Evolutionary conservation across 805 yeast species (phyloP).

Genomic region (Nadsonia fulvescens): DNA sequence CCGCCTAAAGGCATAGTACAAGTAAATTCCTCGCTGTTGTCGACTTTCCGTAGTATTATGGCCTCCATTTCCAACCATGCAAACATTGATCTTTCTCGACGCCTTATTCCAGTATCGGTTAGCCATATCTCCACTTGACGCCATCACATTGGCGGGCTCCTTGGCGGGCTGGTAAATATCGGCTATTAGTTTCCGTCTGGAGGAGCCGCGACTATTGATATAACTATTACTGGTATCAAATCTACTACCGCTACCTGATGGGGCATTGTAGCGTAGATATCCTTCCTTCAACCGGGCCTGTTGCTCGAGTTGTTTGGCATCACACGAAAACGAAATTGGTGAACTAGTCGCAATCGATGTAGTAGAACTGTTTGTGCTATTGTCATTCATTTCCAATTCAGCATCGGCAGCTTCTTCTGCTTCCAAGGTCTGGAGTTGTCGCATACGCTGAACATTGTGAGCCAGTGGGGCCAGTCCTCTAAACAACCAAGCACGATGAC

Average conservation of each 20-base stretch:
- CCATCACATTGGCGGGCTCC: constrained; percentile 5
- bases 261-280: no score
- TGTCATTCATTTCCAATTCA: constrained; percentile 5
- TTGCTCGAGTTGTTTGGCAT: constrained; percentile 1
- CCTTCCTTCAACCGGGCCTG: constrained; percentile 3
- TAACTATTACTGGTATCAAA: no score
- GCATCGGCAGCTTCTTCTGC: constrained; percentile 1
- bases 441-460: constrained; percentile 3
- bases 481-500: constrained; percentile 71
- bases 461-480: constrained; percentile 7
- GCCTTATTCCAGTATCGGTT: constrained; percentile 17
- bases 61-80: constrained; percentile 17
- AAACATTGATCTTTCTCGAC: constrained; percentile 19
- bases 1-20: constrained; percentile 17
- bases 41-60: constrained; percentile 8
- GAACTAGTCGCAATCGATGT: background rate
- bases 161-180: constrained; percentile 3
- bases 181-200: constrained; percentile 1
- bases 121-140: constrained; percentile 14
- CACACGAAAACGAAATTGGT: constrained; percentile 5
- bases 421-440: constrained; percentile 5
- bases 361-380: constrained; percentile 1
- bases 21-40: constrained; percentile 17
- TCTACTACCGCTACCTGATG: no score
- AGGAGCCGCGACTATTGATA: no score